Conservation (phyloP, 2,329 filamentous ascomycete species). For the Aspergillus neotritici region DNA sequence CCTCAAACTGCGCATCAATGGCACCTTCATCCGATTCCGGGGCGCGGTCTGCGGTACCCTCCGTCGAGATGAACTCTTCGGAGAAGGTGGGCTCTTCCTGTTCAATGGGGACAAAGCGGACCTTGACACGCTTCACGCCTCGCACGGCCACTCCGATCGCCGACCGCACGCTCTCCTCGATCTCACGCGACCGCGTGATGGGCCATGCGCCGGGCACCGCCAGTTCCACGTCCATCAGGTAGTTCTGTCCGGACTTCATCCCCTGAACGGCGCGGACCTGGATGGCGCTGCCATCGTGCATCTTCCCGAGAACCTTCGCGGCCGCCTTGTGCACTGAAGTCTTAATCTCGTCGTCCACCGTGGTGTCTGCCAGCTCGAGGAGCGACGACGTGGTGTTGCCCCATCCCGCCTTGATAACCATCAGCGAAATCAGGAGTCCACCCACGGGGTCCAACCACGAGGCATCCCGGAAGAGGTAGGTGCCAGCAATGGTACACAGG, state of each 20-base stretch:
- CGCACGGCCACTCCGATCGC: conserved; percentile 70
- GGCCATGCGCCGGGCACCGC: conserved; percentile 73
- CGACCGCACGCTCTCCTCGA: conserved; percentile 70
- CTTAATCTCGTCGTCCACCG: conserved; percentile 80
- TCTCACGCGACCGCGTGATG: conserved; percentile 59
- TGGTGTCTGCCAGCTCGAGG: conserved; percentile 83
- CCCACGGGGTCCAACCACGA: conserved; percentile 93
- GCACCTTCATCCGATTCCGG: conserved; percentile 57
- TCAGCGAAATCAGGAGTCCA: conserved; percentile 81
- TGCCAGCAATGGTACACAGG: conserved; percentile 78
- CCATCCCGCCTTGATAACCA: conserved; percentile 87
- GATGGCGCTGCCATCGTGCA: conserved; percentile 54
- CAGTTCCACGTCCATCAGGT: conserved; percentile 83
- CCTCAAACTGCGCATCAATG: conserved; percentile 18
- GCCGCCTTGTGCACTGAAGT: conserved; percentile 63
- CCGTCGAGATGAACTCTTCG: conserved; percentile 71
- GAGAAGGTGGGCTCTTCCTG: conserved; percentile 54
- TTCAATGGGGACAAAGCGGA: conserved; percentile 74
- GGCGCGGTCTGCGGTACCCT: conserved; percentile 53
- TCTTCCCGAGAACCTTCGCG: conserved; percentile 51
- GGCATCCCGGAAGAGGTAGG: conserved; percentile 78
- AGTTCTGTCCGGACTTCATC: conserved; percentile 94
- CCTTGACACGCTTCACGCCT: conserved; percentile 74
- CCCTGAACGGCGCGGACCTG: conserved; percentile 76
- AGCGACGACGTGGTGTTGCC: conserved; percentile 78